A percentile compares a stretch with the other conserved stretches of the same genome.
These are phyloP conservation scores for Artemisia tridentata DNA, from an alignment of 129 eudicot species.

Conservation along the genomic window DNA sequence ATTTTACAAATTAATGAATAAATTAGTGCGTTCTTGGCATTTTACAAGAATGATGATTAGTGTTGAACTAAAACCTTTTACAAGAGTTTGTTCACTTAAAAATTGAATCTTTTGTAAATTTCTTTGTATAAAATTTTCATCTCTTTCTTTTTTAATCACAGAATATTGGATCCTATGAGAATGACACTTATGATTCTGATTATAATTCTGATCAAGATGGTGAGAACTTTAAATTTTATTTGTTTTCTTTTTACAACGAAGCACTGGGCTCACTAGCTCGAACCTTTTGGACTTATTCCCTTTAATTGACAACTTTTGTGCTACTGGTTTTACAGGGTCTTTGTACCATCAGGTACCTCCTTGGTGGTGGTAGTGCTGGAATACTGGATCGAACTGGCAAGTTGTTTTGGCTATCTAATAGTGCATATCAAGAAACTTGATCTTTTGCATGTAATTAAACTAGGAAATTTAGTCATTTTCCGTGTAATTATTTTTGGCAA, in stretches of 20 bases:
- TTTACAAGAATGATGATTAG: background rate
- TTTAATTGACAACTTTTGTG: constrained; percentile 14
- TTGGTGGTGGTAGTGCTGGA: constrained; percentile 23
- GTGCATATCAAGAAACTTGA: constrained; percentile 14
- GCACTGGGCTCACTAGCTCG: constrained; percentile 4
- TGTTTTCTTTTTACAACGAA: background rate
- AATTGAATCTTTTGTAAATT: background rate
- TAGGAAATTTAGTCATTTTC: constrained; percentile 3
- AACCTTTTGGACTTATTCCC: background rate
- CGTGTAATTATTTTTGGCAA: constrained; percentile 12
- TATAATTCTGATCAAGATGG: constrained; percentile 25
- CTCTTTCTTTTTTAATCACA: constrained; percentile 6
- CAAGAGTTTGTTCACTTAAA: background rate
- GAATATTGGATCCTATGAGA: background rate
- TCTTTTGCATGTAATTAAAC: constrained; percentile 20
- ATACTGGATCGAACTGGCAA: constrained; percentile 35
- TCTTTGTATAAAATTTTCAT: background rate
- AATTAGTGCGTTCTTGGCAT: background rate
- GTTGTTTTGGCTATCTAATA: constrained; percentile 65
- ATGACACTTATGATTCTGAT: constrained; percentile 4
- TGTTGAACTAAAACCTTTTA: background rate
- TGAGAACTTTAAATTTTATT: constrained; percentile 20
- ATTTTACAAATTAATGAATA: no score
- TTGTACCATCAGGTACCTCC: background rate
- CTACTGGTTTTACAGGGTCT: constrained; percentile 20